These are phyloP conservation scores for Amanita jacksonii DNA, from an alignment of 768 basidiomycete genomes.

Conservation along the genomic window DNA sequence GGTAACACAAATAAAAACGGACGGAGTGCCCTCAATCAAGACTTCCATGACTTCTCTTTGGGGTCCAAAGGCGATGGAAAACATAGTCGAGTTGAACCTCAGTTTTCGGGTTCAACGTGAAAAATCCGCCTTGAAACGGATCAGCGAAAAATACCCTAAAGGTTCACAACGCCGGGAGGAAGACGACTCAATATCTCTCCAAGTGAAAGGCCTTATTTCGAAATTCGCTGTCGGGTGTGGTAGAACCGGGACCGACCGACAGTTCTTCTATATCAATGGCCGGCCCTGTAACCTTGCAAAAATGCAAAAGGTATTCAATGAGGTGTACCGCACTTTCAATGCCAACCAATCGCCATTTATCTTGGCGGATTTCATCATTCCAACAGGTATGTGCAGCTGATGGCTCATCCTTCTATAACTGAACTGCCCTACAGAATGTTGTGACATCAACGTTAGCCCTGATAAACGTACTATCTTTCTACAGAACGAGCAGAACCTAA, in stretches of 20 bases:
- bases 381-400: slow-evolving; percentile 50
- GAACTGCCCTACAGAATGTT: slow-evolving; percentile 46
- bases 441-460: slow-evolving; percentile 92
- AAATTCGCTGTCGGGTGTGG: slow-evolving; percentile 72
- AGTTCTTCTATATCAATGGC: slow-evolving; percentile 90
- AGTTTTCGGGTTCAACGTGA: slow-evolving; percentile 63
- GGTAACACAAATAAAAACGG: slow-evolving; percentile 61
- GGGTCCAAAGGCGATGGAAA: slow-evolving; percentile 74
- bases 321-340: slow-evolving; percentile 80
- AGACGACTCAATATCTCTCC: slow-evolving; percentile 30
- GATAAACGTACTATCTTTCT: slow-evolving; percentile 95
- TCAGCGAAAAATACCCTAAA: slow-evolving; percentile 17
- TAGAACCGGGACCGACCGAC: slow-evolving; percentile 70
- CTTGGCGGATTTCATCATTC: slow-evolving; percentile 74
- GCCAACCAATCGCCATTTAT: slow-evolving; percentile 69
- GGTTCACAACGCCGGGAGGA: background rate
- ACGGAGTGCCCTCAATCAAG: slow-evolving; percentile 52
- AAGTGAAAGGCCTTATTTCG: slow-evolving; percentile 74
- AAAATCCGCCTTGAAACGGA: slow-evolving; percentile 32
- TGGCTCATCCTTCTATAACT: background rate
- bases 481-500: slow-evolving; percentile 75
- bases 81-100: slow-evolving; percentile 65
- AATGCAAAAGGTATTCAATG: slow-evolving; percentile 85
- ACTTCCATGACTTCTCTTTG: slow-evolving; percentile 69
- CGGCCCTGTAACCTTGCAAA: slow-evolving; percentile 77